phyloP scores from a whole-genome alignment of 306 rosid genomes.

The Vigna unguiculata region DNA sequence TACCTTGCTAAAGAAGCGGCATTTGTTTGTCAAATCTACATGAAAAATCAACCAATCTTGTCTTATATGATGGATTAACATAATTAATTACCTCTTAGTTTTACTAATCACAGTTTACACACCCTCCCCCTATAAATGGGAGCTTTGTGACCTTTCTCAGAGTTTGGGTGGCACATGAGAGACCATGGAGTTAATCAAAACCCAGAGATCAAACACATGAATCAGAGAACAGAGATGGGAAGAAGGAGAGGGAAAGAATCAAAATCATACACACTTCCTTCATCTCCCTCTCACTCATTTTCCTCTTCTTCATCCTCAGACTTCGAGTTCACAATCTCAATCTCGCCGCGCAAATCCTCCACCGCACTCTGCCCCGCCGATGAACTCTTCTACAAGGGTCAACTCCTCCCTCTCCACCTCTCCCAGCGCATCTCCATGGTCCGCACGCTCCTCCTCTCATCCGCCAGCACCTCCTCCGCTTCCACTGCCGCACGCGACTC shows the following conservation, averaged over 20 bases:
- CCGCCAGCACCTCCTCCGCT: slow-evolving; percentile 60
- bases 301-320: slow-evolving; percentile 87
- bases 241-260: slow-evolving; percentile 44
- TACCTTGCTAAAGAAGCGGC: not conserved
- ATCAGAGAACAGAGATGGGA: slow-evolving; percentile 47
- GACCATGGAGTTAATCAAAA: too few species aligned
- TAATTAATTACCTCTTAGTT: too few species aligned
- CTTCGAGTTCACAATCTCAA: slow-evolving; percentile 84
- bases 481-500: slow-evolving; percentile 78
- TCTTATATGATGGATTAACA: not conserved
- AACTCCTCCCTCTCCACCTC: slow-evolving; percentile 83
- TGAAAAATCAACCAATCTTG: not conserved
- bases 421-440: slow-evolving; percentile 85
- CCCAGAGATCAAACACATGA: not conserved
- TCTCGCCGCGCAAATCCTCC: slow-evolving; percentile 78
- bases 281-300: slow-evolving; percentile 78
- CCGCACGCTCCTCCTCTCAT: slow-evolving; percentile 72
- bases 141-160: not conserved
- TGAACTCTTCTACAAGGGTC: slow-evolving; percentile 94
- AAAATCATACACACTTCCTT: slow-evolving; percentile 70
- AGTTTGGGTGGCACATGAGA: slow-evolving; percentile 1
- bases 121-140: not conserved
- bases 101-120: not conserved
- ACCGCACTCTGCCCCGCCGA: slow-evolving; percentile 81
- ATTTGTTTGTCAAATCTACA: not conserved